These are phyloP conservation scores for Wickerhamiella kurtzmanii DNA, from an alignment of 805 yeast genomes.

Conservation along the genomic window DNA sequence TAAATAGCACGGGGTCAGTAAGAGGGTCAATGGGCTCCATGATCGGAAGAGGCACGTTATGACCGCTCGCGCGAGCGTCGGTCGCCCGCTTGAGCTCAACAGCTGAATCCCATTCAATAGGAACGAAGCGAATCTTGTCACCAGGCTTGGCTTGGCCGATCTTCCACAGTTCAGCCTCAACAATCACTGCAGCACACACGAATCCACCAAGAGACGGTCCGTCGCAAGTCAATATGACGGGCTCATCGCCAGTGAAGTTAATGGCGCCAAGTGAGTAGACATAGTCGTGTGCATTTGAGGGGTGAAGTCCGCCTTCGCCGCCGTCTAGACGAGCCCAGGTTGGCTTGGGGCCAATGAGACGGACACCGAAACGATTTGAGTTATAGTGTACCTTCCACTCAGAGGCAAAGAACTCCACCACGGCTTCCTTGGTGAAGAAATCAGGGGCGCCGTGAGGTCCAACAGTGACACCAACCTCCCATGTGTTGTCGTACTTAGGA, in stretches of 20 bases:
- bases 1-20: constrained; percentile 50
- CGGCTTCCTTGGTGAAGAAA: constrained; percentile 66
- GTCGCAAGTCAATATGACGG: constrained; percentile 91
- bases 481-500: constrained; percentile 43
- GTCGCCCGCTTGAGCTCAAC: constrained; percentile 46
- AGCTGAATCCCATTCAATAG: constrained; percentile 59
- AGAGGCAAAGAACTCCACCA: constrained; percentile 57
- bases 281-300: constrained; percentile 96
- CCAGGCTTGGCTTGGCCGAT: constrained; percentile 97
- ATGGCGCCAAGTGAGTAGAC: constrained; percentile 94
- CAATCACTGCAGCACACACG: constrained; percentile 91
- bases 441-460: constrained; percentile 99
- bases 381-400: constrained; percentile 95
- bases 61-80: constrained; percentile 32
- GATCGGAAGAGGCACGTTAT: constrained; percentile 15
- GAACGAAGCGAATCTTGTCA: constrained; percentile 67
- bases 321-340: constrained; percentile 94
- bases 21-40: constrained; percentile 40
- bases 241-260: constrained; percentile 97
- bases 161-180: constrained; percentile 96
- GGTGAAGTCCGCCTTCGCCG: constrained; percentile 96
- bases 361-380: constrained; percentile 91
- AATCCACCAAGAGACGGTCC: constrained; percentile 97
- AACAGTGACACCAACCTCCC: constrained; percentile 87
- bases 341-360: constrained; percentile 91